phyloP scores from a whole-genome alignment of 148 eudicot species.

The Rhododendron ferrugineum region DNA sequence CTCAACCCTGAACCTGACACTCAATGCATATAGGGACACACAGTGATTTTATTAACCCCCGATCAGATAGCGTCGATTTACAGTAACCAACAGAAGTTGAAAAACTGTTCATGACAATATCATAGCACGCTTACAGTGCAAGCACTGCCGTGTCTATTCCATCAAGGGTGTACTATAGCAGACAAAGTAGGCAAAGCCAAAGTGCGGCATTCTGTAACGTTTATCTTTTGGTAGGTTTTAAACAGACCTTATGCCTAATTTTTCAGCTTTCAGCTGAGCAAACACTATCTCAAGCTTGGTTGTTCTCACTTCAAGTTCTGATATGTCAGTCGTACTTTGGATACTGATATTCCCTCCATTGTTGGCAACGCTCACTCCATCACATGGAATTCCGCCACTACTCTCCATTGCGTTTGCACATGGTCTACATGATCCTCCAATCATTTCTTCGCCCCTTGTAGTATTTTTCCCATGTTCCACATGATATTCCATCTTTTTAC shows the following conservation, averaged over 20 bases:
- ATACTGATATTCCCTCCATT: background rate
- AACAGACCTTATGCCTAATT: background rate
- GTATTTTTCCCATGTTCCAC: background rate
- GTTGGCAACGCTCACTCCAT: background rate
- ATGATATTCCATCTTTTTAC: background rate
- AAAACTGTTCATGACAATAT: background rate
- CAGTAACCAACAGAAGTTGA: background rate
- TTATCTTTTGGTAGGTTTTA: background rate
- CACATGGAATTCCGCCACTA: background rate
- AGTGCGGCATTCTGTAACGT: background rate
- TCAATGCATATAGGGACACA: background rate
- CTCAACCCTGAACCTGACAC: background rate
- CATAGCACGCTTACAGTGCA: background rate
- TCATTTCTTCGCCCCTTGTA: background rate
- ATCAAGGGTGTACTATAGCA: background rate
- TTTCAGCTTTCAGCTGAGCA: background rate
- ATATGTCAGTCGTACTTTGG: background rate
- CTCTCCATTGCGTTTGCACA: background rate
- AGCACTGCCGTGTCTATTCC: background rate
- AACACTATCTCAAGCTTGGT: background rate
- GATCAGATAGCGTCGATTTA: background rate
- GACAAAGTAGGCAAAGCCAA: background rate
- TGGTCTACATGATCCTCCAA: background rate
- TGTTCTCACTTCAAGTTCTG: background rate
- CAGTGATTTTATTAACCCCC: background rate